phyloP scores from a whole-genome alignment of 805 yeast species.

The Maudiozyma pseudohumilis region DNA sequence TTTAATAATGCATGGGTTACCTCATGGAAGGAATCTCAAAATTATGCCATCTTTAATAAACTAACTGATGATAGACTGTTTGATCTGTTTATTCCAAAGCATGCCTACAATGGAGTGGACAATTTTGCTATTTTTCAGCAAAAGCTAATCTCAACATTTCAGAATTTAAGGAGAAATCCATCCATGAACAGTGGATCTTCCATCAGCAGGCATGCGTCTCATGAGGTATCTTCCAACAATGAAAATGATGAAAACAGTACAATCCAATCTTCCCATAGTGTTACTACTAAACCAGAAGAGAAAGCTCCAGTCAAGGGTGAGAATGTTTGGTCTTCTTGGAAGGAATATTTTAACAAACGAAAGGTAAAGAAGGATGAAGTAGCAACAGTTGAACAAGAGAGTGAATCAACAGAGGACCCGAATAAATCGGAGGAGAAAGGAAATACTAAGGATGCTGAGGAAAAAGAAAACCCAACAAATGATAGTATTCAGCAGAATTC shows the following conservation, averaged over 20 bases:
- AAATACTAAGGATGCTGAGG: not conserved
- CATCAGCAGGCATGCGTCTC: conserved; percentile 4
- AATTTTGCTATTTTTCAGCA: conserved; percentile 24
- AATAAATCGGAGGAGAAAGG: not conserved
- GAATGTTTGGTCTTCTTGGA: conserved; percentile 20
- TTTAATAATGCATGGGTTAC: conserved; percentile 40
- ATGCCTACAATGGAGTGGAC: conserved; percentile 25
- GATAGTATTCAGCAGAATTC: conserved; percentile 8
- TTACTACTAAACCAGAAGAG: not conserved
- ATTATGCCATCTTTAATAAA: conserved; percentile 43
- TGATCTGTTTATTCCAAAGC: conserved; percentile 46
- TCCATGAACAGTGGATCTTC: conserved; percentile 3
- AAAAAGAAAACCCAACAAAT: conserved; percentile 8
- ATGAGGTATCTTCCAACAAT: not conserved
- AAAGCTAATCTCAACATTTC: conserved; percentile 24
- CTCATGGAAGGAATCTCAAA: conserved; percentile 46
- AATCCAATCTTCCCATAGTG: not conserved
- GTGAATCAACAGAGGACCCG: not conserved
- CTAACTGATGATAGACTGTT: conserved; percentile 63
- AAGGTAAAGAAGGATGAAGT: conserved; percentile 10
- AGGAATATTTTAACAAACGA: conserved; percentile 20
- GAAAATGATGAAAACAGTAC: not conserved
- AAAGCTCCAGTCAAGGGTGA: conserved; percentile 6
- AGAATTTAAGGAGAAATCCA: conserved; percentile 21
- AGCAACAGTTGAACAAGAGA: conserved; percentile 1